phyloP scores from a whole-genome alignment of 1,139 yeast species.

The Taphrina populina region DNA sequence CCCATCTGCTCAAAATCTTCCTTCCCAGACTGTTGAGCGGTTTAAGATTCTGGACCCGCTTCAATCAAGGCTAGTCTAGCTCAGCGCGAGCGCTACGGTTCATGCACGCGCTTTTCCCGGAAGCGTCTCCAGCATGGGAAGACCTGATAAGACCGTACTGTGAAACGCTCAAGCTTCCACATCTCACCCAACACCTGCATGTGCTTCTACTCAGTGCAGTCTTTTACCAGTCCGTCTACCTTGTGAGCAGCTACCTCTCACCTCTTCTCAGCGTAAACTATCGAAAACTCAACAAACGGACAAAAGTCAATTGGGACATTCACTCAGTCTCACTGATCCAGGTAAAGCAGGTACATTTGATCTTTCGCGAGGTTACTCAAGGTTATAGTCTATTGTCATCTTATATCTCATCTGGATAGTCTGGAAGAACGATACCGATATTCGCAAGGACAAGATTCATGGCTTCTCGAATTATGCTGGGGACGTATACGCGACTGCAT shows the following conservation, averaged over 20 bases:
- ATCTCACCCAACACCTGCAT: constrained; percentile 52
- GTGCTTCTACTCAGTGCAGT: constrained; percentile 53
- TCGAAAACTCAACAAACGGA: constrained; percentile 51
- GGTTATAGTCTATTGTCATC: constrained; percentile 9
- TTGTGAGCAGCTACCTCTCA: constrained; percentile 51
- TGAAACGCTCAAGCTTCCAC: constrained; percentile 37
- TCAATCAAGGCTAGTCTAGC: too few relatives aligned
- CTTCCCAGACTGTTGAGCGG: too few relatives aligned
- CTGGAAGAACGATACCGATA: constrained; percentile 56
- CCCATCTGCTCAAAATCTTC: too few relatives aligned
- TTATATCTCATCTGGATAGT: constrained; percentile 56
- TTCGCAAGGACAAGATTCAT: constrained; percentile 55
- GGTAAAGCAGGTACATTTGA: background rate
- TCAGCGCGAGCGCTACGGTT: too few relatives aligned
- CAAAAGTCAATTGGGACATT: constrained; percentile 72
- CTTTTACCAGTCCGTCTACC: constrained; percentile 52
- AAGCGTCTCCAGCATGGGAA: constrained; percentile 35
- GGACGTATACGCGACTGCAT: constrained; percentile 66
- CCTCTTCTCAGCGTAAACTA: constrained; percentile 52
- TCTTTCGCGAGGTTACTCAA: background rate
- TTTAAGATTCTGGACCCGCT: too few relatives aligned
- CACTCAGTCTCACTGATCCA: constrained; percentile 89
- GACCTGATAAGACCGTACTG: constrained; percentile 30
- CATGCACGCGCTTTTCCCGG: constrained; percentile 35
- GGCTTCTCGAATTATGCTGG: constrained; percentile 74